Evolutionary conservation across 2,329 filamentous ascomycete species (phyloP), one percentile per base, ranked within the genome.

Genomic region (Penicillium corylophilum): DNA sequence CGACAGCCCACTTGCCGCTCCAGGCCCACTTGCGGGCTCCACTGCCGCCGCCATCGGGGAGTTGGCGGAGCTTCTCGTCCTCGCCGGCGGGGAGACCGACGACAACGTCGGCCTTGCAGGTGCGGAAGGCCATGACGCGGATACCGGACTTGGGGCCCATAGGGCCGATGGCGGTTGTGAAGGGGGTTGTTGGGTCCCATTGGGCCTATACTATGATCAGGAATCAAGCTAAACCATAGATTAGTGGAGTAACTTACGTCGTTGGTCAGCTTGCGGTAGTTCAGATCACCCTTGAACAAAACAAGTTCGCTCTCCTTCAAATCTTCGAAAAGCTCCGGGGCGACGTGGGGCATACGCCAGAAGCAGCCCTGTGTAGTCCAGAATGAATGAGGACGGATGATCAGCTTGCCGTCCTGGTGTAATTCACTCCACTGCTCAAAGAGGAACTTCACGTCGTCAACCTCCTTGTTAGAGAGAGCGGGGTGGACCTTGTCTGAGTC

Each of bases 1-100:
- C 86, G n/a, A 97, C 90, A 5, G 93, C 93, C 89, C 90, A 97
- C 73, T 96, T 96, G 38, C 93, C 93, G 66, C 84, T 88, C 92
- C 92, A 97, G 0, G 90, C 92, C 93, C 93, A 97, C 71, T 89
- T 88, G 50, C 94, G 81, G 22, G 84, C 81, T 50, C 70, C 87
- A 71, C 59, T 82, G 55, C 90, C 85, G 15, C 86, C 88, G 3
- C 88, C 89, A 1, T 88, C 84, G 46, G 89, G 84, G 47, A 75
- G 80, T 8, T 81, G 77, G 60, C 81, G 84, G 47, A 97, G 77
- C 69, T 86, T 83, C 74, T 96, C 91, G 66, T 99, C 94, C 68
- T 87, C 83, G 6, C 93, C 92, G 8, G 84, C 72, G 13, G 85
- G 80, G n/a, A 99, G 78, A 0, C 91, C 93, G 23, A 96, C 94